Evolutionary conservation across 2,329 filamentous ascomycete genomes (phyloP), one percentile per base, ranked within the genome.

Genomic region (Exophiala spinifera): DNA sequence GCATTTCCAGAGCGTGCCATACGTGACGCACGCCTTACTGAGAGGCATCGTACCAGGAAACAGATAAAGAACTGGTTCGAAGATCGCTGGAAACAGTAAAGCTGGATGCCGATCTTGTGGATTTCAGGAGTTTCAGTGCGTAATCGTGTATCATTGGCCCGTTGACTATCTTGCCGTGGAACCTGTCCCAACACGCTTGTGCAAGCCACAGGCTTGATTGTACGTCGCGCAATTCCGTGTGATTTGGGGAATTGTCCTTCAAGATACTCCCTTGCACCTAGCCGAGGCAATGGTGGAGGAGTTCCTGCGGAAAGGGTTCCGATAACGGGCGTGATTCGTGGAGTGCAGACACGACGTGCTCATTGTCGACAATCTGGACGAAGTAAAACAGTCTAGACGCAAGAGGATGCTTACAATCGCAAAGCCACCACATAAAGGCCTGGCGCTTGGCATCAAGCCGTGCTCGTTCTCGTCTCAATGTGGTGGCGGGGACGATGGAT

Each of bases 191-290:
- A 15, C 17, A n/a, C 36, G 10, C n/a, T 3, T 13, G 33, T 4
- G 10, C 15, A 10, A 34, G 40, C 36, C 14, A 23, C 46, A 43
- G 34, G 34, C 36, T 36, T 34, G 46, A 47, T 25, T 20, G 20
- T 25, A 46, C 33, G 42, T 25, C 50, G 50, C 50, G 44, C 43
- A 53, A 53, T 47, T 53, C 50, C 50, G 50, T 23, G 14, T 34
- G 28, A 48, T 53, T 53, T 43, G 46, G 28, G 28, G 28, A 10
- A 6, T 11, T 31, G 3, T 31, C 28, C 28, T 52, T 13, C 8
- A 7, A n/a, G n/a, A n/a, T n/a, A n/a, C n/a, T 37, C n/a, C 25
- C 46, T 33, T 15, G 23, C 20, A 33, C 17, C 36, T 39, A 39
- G 17, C 36, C 36, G 36, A 39, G 36, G 36, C 36, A n/a, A 39